Conservation (phyloP, 2,329 filamentous ascomycete genomes). For the Thermochaetoides dissita region DNA sequence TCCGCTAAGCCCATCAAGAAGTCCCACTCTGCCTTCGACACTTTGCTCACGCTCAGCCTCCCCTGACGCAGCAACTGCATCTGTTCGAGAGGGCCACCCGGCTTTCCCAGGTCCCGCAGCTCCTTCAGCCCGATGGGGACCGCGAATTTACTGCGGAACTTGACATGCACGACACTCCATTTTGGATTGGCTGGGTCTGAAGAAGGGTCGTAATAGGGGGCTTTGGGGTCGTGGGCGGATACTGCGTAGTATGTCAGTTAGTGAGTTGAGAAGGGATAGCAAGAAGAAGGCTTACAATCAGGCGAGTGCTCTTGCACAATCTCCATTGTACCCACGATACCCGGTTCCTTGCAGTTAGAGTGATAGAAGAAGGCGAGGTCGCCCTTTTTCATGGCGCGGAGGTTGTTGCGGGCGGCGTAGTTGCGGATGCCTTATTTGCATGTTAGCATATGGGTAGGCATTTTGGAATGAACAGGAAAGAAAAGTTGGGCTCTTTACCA, state of each 20-base stretch:
- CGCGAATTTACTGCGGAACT: slow-evolving; percentile 71
- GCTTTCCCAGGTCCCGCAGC: slow-evolving; percentile 48
- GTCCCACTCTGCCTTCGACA: slow-evolving; percentile 50
- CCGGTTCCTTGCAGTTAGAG: slow-evolving; percentile 80
- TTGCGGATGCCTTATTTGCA: slow-evolving; percentile 29
- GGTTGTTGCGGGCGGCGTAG: slow-evolving; percentile 69
- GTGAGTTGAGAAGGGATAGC: too few relatives aligned
- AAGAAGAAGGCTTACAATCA: slow-evolving; percentile 43
- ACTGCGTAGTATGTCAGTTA: slow-evolving; percentile 26
- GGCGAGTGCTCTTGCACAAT: slow-evolving; percentile 72
- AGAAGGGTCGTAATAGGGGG: slow-evolving; percentile 73
- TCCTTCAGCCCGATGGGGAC: slow-evolving; percentile 56
- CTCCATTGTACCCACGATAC: slow-evolving; percentile 77
- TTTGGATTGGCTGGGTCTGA: slow-evolving; percentile 55
- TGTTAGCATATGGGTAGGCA: background rate
- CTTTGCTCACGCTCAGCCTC: slow-evolving; percentile 67
- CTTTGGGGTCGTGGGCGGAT: slow-evolving; percentile 54
- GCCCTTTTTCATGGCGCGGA: slow-evolving; percentile 79
- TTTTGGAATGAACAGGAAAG: slow-evolving; percentile 3
- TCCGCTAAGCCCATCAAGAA: slow-evolving; percentile 42
- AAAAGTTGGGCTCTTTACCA: slow-evolving; percentile 38
- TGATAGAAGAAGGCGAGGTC: slow-evolving; percentile 97
- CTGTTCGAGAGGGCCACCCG: slow-evolving; percentile 44
- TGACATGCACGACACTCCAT: slow-evolving; percentile 83
- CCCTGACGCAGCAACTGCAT: slow-evolving; percentile 76